Evolutionary conservation across 2,329 filamentous ascomycete species (phyloP), one percentile per base, ranked within the genome.

Genomic region (Akanthomyces dipterigenus): DNA sequence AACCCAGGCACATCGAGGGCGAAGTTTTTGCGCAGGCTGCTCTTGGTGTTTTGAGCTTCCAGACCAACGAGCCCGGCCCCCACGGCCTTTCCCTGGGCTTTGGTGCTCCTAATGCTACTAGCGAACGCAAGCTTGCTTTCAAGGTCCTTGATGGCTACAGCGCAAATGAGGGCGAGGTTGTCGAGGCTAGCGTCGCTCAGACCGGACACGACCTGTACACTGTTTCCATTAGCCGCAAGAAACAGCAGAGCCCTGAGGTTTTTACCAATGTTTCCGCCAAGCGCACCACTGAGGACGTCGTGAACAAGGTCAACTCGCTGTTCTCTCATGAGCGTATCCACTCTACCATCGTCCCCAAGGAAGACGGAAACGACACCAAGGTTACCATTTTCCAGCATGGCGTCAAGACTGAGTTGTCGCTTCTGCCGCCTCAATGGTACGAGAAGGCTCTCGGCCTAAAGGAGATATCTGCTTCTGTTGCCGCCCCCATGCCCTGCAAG

Each of bases 401-500:
- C 12, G 72, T 77, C 65, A 85, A 86, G 76, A 84, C 82, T 6
- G 81, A 87, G 63, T 72, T 88, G 28, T 73, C 74, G 11, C 74
- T 88, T n/a, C 71, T 82, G 45, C 76, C 77, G 20, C 92, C 93
- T 0, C 79, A 80, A 49, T 99, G 93, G 92, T 88, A 89, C 62
- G 90, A 92, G 68, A 93, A 96, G 75, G 92, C 91, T 0, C 80
- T 97, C 8, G 93, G 93, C 0, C 77, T 90, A 64, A 93, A 91
- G 72, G 91, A 96, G 70, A 82, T 83, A 0, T 81, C 87, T 7
- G 93, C 93, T 63, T 95, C 89, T 58, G 91, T 98, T 1, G 81
- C 90, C 26, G 91, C 95, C 24, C 95, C 95, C 0, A 99, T 99
- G 95, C 95, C 95, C 1, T 98, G 95, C 77, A 98, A 98, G 77